Base-by-base conservation (phyloP, 164 flowering plant species). In the Chimonanthus salicifolius region DNA sequence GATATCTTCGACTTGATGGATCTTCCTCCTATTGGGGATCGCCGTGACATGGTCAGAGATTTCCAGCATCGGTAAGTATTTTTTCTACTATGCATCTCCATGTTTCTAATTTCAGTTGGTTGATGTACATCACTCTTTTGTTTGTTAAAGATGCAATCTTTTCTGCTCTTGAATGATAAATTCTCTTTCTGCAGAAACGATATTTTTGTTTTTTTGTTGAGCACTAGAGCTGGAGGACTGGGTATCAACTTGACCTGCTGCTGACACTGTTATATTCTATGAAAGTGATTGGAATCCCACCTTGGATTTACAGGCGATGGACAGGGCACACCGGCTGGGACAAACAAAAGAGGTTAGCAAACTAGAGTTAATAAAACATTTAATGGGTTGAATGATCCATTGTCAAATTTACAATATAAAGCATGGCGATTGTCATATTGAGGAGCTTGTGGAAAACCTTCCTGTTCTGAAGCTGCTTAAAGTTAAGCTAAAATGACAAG, bases 241-340 rank as follows among this genome's bases (percentile, higher is more conserved):
- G 99, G 99, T 66, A 96, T 96, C 67, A 96, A 96, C 80, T 86
- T 96, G 88, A 96, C 99, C 68, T n/a, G 98, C 99, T 71, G 99
- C 99, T 76, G 99, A 96, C 81, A 96, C 99, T 60, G 98, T 94
- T 77, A 94, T 96, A 71, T 96, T 96, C 71, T 96, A 96, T 83
- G 99, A 96, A 83, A 96, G 98, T 80, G 98, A 96, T 78, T 96
- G 99, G 99, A 96, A 96, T 83, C 99, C 99, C 20, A 96, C 99
- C 16, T 78, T 96, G 81, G 99, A 96, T 88, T 77, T 92, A 74
- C 99, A 96, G 77, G 99, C 99, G 54, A 96, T 96, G 99, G 99
- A 96, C 72, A 88, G 99, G 85, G 99, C 99, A 70, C 99, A 96
- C 74, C 88, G 99, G 4, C 79, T 96, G 80, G 99, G 99, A 74